Percentiles rank a stretch among this genome's conserved stretches.
Conservation (phyloP, 1,284 basidiomycete species). For the Cystobasidium slooffiae region DNA sequence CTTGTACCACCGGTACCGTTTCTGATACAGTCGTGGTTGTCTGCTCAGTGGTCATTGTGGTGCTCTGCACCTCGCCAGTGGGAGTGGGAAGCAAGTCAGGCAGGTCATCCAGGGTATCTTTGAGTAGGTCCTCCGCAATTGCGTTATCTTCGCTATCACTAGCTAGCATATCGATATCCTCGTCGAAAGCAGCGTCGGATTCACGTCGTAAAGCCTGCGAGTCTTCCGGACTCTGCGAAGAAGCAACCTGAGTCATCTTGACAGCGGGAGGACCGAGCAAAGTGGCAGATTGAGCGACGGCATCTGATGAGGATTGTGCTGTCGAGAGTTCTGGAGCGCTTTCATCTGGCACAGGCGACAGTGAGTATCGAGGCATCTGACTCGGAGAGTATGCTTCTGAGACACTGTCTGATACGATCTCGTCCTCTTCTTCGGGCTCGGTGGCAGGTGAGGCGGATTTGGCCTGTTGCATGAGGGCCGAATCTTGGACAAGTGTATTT, state of each 20-base stretch:
- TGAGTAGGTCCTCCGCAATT: background rate
- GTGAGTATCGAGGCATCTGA: slow-evolving; percentile 19
- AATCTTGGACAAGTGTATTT: background rate
- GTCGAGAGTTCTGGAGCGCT: background rate
- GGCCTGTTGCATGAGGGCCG: background rate
- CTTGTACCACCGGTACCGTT: background rate
- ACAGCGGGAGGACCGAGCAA: background rate
- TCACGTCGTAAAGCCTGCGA: slow-evolving; percentile 4
- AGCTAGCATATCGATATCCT: slow-evolving; percentile 23
- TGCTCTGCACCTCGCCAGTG: background rate
- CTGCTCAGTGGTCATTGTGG: background rate
- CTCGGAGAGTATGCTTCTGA: slow-evolving; percentile 29
- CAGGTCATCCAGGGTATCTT: slow-evolving; percentile 5
- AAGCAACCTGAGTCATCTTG: slow-evolving; percentile 12
- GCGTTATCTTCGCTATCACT: slow-evolving; percentile 6
- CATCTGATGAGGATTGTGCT: background rate
- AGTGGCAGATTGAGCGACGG: background rate
- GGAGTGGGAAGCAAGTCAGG: background rate
- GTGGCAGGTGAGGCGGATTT: slow-evolving; percentile 4
- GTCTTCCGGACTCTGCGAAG: slow-evolving; percentile 25
- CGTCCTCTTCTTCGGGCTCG: background rate
- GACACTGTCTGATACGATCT: background rate
- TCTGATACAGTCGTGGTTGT: background rate
- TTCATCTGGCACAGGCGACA: background rate
- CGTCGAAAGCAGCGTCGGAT: slow-evolving; percentile 9